These are phyloP conservation scores for Deinandra increscens DNA, from an alignment of 129 eudicot species.

Conservation along the genomic window DNA sequence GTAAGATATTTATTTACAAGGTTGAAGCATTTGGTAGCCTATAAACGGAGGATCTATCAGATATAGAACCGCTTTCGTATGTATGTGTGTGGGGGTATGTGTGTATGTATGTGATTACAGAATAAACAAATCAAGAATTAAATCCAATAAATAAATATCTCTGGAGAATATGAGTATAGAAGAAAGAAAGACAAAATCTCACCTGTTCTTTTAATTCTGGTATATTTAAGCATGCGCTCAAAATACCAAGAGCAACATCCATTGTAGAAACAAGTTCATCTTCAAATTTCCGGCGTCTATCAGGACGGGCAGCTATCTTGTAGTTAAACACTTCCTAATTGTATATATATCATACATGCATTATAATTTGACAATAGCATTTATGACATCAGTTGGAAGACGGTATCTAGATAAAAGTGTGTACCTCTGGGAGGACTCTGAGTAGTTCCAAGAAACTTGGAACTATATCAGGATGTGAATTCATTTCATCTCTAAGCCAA, in stretches of 20 bases:
- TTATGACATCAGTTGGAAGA: conserved; percentile 17
- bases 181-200: conserved; percentile 4
- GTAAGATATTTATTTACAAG: not conserved
- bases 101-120: not conserved
- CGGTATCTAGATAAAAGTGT: not conserved
- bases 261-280: conserved; percentile 82
- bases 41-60: not conserved
- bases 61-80: not conserved
- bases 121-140: not conserved
- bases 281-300: conserved; percentile 95
- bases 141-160: not conserved
- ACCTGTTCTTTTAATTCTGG: conserved; percentile 94
- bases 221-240: conserved; percentile 83
- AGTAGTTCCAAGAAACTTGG: conserved; percentile 94
- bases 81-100: not conserved
- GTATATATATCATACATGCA: conserved; percentile 15
- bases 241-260: conserved; percentile 79
- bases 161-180: not conserved
- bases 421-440: conserved; percentile 96
- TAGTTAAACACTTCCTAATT: conserved; percentile 87
- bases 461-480: conserved; percentile 66
- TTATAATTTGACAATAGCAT: conserved; percentile 12
- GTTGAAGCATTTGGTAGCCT: not conserved
- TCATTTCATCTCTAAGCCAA: conserved; percentile 94
- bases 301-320: conserved; percentile 96